phyloP scores from a whole-genome alignment of 208 protist species.

The Endotrypanum monterogeii region DNA sequence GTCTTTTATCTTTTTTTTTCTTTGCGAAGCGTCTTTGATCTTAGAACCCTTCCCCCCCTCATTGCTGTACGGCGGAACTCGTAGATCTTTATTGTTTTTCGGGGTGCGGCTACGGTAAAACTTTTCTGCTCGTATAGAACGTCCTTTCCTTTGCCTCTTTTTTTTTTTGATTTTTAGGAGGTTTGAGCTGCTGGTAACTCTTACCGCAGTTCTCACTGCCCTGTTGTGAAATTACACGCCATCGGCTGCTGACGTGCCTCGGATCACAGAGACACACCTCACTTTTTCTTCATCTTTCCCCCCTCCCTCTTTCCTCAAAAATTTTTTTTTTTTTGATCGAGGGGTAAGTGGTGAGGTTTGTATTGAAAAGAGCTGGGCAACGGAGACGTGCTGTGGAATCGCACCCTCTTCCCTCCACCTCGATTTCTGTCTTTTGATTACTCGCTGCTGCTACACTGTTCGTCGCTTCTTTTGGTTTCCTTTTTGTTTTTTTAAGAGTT shows the following conservation, averaged over 20 bases:
- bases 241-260: no score
- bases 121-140: constrained; percentile 1
- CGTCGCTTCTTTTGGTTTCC: not conserved
- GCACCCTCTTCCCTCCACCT: no score
- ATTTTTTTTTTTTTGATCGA: no score
- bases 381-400: no score
- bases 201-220: not conserved
- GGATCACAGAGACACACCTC: no score
- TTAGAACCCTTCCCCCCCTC: not conserved
- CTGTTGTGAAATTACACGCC: no score
- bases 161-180: not conserved
- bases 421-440: not conserved
- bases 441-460: not conserved
- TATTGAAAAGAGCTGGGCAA: no score
- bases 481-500: not conserved
- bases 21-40: not conserved
- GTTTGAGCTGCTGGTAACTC: not conserved
- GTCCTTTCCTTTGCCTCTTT: not conserved
- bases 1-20: not conserved
- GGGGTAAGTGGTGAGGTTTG: no score
- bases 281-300: no score
- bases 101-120: not conserved
- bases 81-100: not conserved
- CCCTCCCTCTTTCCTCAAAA: no score
- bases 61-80: not conserved